These are phyloP conservation scores for Zygotorulaspora mrakii DNA, from an alignment of 1,139 yeast species.

Conservation along the genomic window DNA sequence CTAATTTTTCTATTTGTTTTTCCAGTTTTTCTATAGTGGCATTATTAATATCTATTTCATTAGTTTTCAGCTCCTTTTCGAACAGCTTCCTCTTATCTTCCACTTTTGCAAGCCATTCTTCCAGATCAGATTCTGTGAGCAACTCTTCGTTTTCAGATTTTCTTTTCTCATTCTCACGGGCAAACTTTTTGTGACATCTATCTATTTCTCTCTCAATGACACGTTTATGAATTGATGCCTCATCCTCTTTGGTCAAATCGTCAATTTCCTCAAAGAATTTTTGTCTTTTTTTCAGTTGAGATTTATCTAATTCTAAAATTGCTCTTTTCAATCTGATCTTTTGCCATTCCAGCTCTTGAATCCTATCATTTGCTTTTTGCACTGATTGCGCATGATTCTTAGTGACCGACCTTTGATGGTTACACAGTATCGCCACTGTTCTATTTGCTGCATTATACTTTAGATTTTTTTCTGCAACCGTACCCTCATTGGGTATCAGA, in stretches of 20 bases:
- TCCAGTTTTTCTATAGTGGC: conserved; percentile 69
- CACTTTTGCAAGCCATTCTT: conserved; percentile 56
- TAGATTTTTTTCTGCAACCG: conserved; percentile 82
- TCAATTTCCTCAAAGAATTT: conserved; percentile 65
- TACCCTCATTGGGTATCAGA: conserved; percentile 74
- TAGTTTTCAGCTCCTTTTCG: conserved; percentile 57
- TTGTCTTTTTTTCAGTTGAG: conserved; percentile 48
- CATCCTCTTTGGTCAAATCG: conserved; percentile 66
- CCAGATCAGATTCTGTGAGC: conserved; percentile 52
- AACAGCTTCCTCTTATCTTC: conserved; percentile 55
- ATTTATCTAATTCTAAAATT: conserved; percentile 63
- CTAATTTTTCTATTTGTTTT: conserved; percentile 68
- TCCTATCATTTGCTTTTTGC: conserved; percentile 69
- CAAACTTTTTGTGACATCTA: conserved; percentile 59
- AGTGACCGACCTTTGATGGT: conserved; percentile 91
- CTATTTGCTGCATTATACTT: conserved; percentile 92
- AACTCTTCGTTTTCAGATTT: conserved; percentile 52
- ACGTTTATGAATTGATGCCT: conserved; percentile 51
- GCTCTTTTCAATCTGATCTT: conserved; percentile 69
- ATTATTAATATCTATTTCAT: conserved; percentile 55
- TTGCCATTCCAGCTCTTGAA: conserved; percentile 81
- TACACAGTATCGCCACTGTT: conserved; percentile 92
- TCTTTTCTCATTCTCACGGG: conserved; percentile 73
- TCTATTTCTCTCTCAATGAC: conserved; percentile 59
- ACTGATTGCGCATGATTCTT: conserved; percentile 79